Evolutionary conservation across 495 filamentous ascomycete species (phyloP).

Genomic region (Darksidea phi): DNA sequence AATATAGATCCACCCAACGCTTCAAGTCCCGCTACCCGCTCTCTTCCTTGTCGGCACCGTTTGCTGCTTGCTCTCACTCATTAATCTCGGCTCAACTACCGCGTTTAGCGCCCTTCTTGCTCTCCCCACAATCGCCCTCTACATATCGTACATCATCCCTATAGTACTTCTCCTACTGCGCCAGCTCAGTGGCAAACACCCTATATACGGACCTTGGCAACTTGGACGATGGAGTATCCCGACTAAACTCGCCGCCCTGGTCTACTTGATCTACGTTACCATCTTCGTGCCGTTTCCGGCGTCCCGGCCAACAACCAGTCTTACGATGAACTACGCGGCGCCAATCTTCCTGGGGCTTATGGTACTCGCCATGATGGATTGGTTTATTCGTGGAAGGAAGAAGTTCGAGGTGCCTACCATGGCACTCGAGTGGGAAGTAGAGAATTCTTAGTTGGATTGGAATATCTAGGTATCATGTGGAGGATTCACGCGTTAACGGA

Average conservation of each 20-base stretch:
- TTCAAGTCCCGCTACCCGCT: slow-evolving; percentile 50
- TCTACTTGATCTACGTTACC: slow-evolving; percentile 45
- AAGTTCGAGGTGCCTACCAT: slow-evolving; percentile 28
- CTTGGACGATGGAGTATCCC: slow-evolving; percentile 42
- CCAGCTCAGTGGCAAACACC: slow-evolving; percentile 35
- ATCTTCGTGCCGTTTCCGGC: slow-evolving; percentile 50
- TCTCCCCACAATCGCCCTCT: slow-evolving; percentile 48
- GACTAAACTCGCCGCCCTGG: slow-evolving; percentile 47
- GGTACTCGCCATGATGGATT: slow-evolving; percentile 27
- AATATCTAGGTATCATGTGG: too few relatives aligned
- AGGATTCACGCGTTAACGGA: too few relatives aligned
- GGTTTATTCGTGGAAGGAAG: slow-evolving; percentile 27
- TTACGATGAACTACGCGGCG: slow-evolving; percentile 52
- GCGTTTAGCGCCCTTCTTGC: slow-evolving; percentile 53
- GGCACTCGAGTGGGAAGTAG: too few relatives aligned
- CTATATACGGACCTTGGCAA: slow-evolving; percentile 31
- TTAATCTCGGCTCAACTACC: slow-evolving; percentile 49
- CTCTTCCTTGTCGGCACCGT: slow-evolving; percentile 45
- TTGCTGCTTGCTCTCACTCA: slow-evolving; percentile 48
- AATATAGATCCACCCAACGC: slow-evolving; percentile 44
- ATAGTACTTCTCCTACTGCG: slow-evolving; percentile 43
- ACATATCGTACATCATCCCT: slow-evolving; percentile 52
- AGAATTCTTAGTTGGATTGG: too few relatives aligned
- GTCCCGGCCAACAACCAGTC: slow-evolving; percentile 42
- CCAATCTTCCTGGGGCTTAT: slow-evolving; percentile 29